Base-by-base conservation (phyloP, 1,139 yeast species). In the Kodamaea anthophila region DNA sequence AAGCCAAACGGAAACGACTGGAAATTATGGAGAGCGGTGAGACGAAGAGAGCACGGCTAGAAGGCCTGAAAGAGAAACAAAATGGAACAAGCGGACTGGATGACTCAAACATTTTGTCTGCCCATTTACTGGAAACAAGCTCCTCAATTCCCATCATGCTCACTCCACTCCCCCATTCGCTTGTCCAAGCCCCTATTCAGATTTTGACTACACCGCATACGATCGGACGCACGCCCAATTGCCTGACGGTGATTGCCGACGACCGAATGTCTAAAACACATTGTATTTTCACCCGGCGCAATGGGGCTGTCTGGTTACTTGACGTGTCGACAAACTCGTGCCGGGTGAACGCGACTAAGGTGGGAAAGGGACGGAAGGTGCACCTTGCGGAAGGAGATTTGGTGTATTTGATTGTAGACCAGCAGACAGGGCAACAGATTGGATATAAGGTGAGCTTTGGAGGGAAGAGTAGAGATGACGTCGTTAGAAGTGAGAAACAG, bases 321-420 rank as follows among this genome's bases (percentile, higher is more conserved):
- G 96, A 85, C 46, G 72, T 67, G 37, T 82, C 94, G 31, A 75
- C 94, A 1, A 87, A 87, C 50, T 80, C 84, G 1, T 84, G 96
- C 47, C 73, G 64, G 40, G 69, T 87, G 7, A 85, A 87, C 47
- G 70, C 70, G 4, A 52, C 55, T 9, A 65, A 63, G 27, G 47
- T 87, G 24, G 82, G 82, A 0, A 74, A 74, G 37, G 81, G 81
- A 2, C 64, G 67, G 21, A 84, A 84, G 41, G 69, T 69, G 0
- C 67, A 73, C 37, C 45, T 87, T 1, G 73, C 64, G 43, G 65
- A 81, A 39, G 80, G 79, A 1, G 96, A 86, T 47, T 59, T 56
- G 14, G 51, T 87, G 4, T 77, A 74, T 42, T 58, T 87, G 21
- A 80, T 85, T 42, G 63, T 70, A 36, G 94, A 84, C 50, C 67